Percentiles rank a stretch among this genome's conserved stretches.
These are phyloP conservation scores for Boletus subparvulus DNA, from an alignment of 768 basidiomycete species.

Conservation along the genomic window DNA sequence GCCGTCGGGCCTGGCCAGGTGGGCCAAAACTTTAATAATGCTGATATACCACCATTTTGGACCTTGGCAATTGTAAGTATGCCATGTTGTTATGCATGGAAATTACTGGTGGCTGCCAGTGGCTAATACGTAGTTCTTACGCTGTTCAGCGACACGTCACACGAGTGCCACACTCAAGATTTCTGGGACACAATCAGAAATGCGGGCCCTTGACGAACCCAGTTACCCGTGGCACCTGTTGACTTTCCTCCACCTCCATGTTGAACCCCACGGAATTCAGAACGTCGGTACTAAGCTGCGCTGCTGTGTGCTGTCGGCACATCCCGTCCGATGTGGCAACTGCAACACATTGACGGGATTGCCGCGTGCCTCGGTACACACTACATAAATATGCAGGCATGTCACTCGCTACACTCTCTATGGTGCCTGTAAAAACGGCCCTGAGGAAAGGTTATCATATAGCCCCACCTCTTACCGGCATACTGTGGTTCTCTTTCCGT, in stretches of 20 bases:
- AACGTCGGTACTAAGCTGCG: no score
- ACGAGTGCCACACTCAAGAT: no score
- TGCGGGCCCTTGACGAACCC: background rate
- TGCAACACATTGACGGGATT: background rate
- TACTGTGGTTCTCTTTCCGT: background rate
- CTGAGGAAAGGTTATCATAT: slow-evolving; percentile 10
- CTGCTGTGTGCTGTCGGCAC: no score
- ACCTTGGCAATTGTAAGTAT: background rate
- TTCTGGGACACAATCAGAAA: background rate
- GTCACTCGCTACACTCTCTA: background rate
- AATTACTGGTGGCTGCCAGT: background rate
- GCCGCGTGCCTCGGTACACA: background rate
- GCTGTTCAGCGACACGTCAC: background rate
- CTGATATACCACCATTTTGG: no score
- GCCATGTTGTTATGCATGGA: background rate
- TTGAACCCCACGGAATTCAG: no score
- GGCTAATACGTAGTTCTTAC: background rate
- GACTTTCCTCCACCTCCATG: no score
- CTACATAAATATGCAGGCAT: background rate
- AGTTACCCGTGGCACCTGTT: background rate
- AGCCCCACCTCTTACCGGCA: background rate
- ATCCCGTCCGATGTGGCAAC: no score
- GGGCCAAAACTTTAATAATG: no score
- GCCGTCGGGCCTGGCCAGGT: no score
- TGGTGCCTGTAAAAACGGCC: slow-evolving; percentile 17